A percentile compares a stretch with the other conserved stretches of the same genome.
Evolutionary conservation across 148 eudicot species (phyloP).

Genomic region (Spergularia marina): DNA sequence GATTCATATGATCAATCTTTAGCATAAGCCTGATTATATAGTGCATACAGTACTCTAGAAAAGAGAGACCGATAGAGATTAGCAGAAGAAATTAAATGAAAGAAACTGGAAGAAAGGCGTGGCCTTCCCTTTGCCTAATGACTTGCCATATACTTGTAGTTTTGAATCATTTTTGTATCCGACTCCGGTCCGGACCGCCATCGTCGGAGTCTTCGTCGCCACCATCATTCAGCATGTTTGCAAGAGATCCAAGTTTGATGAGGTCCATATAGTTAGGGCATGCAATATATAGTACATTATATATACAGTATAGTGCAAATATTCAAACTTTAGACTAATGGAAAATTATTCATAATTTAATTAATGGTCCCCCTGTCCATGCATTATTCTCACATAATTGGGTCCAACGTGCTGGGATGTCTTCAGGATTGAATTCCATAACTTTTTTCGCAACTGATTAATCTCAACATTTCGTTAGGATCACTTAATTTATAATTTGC

Average conservation of each 20-base stretch:
- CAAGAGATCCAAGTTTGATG: neutral
- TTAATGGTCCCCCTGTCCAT: constrained; percentile 25
- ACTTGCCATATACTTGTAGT: constrained; percentile 51
- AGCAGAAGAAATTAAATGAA: neutral
- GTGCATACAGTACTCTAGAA: no score
- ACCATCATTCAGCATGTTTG: neutral
- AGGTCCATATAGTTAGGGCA: neutral
- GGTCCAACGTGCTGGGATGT: neutral
- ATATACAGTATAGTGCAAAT: no score
- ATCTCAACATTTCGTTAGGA: neutral
- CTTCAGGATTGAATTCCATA: neutral
- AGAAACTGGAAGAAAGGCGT: constrained; percentile 82
- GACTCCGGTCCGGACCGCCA: neutral
- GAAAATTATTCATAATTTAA: neutral
- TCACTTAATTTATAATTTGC: neutral
- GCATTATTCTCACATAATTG: constrained; percentile 18
- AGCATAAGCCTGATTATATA: no score
- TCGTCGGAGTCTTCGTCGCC: neutral
- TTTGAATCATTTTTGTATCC: neutral
- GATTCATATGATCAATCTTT: no score
- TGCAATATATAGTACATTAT: neutral
- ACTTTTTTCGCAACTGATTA: neutral
- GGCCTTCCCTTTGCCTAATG: constrained; percentile 90
- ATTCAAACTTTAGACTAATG: neutral
- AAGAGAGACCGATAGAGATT: no score